These are phyloP conservation scores for Sporothrix luriei DNA, from an alignment of 2,329 filamentous ascomycete genomes.

Conservation along the genomic window DNA sequence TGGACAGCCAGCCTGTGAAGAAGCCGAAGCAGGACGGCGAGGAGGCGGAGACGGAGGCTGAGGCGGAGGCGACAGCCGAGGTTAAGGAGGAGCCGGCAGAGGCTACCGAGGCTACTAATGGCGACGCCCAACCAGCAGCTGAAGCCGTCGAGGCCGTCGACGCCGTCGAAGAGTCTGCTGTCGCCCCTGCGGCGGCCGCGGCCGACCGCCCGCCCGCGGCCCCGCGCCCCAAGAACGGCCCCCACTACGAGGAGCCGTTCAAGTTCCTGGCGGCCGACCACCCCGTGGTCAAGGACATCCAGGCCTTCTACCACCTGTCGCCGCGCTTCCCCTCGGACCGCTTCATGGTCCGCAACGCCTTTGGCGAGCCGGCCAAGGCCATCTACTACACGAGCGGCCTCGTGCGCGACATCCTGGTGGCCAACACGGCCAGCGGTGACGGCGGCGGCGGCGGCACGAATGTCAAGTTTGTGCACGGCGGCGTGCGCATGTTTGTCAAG, in stretches of 20 bases:
- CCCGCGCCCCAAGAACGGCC: constrained; percentile 49
- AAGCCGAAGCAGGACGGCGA: constrained; percentile 44
- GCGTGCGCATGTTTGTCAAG: constrained; percentile 99
- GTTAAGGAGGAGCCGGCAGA: constrained; percentile 29
- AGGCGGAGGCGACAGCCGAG: constrained; percentile 31
- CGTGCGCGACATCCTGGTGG: constrained; percentile 78
- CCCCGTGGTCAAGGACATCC: constrained; percentile 74
- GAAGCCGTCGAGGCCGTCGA: neutral
- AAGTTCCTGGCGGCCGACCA: constrained; percentile 81
- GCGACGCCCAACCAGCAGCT: constrained; percentile 20
- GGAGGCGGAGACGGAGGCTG: constrained; percentile 35
- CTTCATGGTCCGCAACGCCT: constrained; percentile 94
- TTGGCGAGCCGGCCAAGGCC: constrained; percentile 84
- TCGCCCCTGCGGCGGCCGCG: neutral
- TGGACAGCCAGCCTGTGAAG: constrained; percentile 44
- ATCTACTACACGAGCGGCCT: constrained; percentile 94
- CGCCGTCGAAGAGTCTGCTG: constrained; percentile 16
- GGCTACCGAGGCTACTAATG: constrained; percentile 3
- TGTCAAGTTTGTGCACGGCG: constrained; percentile 93
- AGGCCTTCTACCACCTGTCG: constrained; percentile 82
- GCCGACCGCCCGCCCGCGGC: constrained; percentile 32
- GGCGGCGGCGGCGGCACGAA: constrained; percentile 40
- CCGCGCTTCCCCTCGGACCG: constrained; percentile 82
- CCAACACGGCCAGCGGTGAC: constrained; percentile 86
- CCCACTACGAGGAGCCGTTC: constrained; percentile 83